Conservation (phyloP, 345 rosid species). For the Erysimum cheiranthoides region DNA sequence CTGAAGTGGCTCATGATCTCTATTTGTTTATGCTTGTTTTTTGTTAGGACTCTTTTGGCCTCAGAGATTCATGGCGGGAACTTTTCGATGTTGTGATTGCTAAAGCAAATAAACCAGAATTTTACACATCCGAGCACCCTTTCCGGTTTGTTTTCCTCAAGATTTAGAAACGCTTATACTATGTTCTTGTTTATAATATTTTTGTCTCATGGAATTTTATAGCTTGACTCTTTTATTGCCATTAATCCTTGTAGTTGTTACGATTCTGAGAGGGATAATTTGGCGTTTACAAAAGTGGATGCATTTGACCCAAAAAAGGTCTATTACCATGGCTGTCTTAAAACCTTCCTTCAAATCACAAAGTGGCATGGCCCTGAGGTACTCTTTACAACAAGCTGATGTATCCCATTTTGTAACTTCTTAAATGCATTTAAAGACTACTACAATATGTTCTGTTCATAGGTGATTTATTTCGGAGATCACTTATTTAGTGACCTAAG, state of each 20-base stretch:
- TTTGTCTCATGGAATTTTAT: neutral
- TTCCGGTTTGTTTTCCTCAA: slow-evolving; percentile 69
- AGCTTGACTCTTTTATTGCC: neutral
- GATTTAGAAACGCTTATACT: neutral
- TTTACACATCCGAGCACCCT: slow-evolving; percentile 90
- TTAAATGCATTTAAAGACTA: neutral
- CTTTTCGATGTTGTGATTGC: slow-evolving; percentile 98
- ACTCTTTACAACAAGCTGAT: slow-evolving; percentile 32
- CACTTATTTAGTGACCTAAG: slow-evolving; percentile 96
- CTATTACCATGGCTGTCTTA: slow-evolving; percentile 94
- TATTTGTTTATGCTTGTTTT: slow-evolving; percentile 9
- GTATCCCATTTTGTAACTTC: neutral
- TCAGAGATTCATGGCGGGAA: slow-evolving; percentile 80
- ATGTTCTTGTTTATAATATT: neutral
- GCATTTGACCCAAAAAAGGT: slow-evolving; percentile 71
- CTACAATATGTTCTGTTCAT: slow-evolving; percentile 12
- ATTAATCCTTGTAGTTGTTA: slow-evolving; percentile 64
- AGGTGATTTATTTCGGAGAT: slow-evolving; percentile 99
- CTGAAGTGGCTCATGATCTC: slow-evolving; percentile 31
- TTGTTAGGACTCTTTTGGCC: slow-evolving; percentile 70
- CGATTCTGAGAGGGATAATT: slow-evolving; percentile 82
- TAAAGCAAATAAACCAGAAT: slow-evolving; percentile 93
- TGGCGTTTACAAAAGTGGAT: slow-evolving; percentile 89
- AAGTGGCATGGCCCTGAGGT: slow-evolving; percentile 99
- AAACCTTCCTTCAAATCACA: slow-evolving; percentile 87